A percentile compares a stretch with the other conserved stretches of the same genome.
Evolutionary conservation across 2,329 filamentous ascomycete species (phyloP).

Genomic region (Albifimbria verrucaria): DNA sequence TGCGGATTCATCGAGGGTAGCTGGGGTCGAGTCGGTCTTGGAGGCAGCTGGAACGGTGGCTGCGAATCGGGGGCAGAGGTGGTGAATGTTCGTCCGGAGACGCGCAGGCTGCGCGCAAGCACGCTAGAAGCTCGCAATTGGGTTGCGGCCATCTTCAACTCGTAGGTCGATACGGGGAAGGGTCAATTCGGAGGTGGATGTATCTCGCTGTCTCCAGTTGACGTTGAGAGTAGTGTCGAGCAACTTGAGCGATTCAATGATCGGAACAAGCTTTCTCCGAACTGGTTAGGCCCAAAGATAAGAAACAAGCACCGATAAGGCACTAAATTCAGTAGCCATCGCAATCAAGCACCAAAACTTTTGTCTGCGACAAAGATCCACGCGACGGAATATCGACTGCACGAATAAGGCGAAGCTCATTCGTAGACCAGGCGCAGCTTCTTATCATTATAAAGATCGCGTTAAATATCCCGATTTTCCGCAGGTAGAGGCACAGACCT

Average conservation of each 20-base stretch:
- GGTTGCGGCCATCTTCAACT: conserved; percentile 36
- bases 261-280: conserved; percentile 11
- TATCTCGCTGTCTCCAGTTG: conserved; percentile 1
- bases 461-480: too few species aligned
- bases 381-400: too few species aligned
- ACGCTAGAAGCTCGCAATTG: conserved; percentile 43
- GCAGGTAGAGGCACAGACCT: too few species aligned
- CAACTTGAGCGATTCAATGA: neutral
- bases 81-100: conserved; percentile 45
- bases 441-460: too few species aligned
- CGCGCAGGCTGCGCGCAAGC: conserved; percentile 41
- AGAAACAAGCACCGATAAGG: too few species aligned
- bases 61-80: conserved; percentile 45
- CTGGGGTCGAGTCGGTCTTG: conserved; percentile 35
- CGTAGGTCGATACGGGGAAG: conserved; percentile 9
- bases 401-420: too few species aligned
- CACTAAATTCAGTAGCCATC: too few species aligned
- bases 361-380: too few species aligned
- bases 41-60: conserved; percentile 36
- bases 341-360: too few species aligned
- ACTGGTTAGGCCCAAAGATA: neutral
- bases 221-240: conserved; percentile 10
- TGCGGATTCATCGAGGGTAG: conserved; percentile 38
- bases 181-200: neutral
- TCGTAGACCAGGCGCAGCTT: too few species aligned